phyloP scores from a whole-genome alignment of 2,329 filamentous ascomycete species.

The Neurospora sp. region DNA sequence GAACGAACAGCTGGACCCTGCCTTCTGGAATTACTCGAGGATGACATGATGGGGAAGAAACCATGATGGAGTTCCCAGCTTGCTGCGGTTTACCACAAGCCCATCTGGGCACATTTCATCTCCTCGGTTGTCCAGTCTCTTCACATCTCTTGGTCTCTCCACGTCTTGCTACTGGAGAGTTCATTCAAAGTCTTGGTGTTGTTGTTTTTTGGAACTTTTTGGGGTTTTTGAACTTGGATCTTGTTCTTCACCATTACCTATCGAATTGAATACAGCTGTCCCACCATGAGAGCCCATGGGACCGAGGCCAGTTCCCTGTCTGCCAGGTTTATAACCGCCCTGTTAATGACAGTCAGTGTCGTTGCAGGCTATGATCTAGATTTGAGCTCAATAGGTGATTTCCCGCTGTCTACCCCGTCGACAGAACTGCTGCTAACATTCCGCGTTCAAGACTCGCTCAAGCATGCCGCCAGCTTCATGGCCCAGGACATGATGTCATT shows the following conservation, averaged over 20 bases:
- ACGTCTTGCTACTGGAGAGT: background rate
- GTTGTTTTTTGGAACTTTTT: background rate
- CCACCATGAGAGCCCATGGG: constrained; percentile 5
- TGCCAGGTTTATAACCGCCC: constrained; percentile 5
- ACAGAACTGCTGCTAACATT: constrained; percentile 27
- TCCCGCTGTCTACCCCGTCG: background rate
- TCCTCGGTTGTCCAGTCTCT: background rate
- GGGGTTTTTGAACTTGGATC: background rate
- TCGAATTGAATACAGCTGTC: background rate
- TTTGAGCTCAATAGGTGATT: constrained; percentile 15
- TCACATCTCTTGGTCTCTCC: background rate
- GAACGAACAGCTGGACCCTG: background rate
- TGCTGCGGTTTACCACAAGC: background rate
- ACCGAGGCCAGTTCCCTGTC: background rate
- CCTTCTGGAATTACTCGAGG: background rate
- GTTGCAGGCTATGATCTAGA: constrained; percentile 15
- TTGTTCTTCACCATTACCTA: background rate
- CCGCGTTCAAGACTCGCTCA: constrained; percentile 50
- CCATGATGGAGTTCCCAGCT: background rate
- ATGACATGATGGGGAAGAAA: background rate
- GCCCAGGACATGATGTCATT: constrained; percentile 40
- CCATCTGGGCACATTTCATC: background rate
- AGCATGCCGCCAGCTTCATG: constrained; percentile 37
- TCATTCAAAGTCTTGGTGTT: background rate
- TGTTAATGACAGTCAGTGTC: constrained; percentile 8